Base-by-base conservation (phyloP, 805 yeast genomes). In the Pichia insulana region DNA sequence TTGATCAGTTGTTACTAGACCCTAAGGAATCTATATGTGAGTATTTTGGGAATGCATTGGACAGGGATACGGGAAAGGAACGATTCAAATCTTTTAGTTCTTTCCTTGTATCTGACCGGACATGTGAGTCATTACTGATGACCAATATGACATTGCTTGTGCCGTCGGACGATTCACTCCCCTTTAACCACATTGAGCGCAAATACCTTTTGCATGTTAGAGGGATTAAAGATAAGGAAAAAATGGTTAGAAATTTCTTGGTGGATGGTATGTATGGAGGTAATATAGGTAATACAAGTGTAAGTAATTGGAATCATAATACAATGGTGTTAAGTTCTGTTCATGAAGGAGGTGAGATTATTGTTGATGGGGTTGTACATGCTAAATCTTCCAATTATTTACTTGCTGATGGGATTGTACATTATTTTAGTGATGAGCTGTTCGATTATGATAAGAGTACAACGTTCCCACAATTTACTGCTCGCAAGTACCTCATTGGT, bases 401-500 rank as follows among this genome's bases (percentile, higher is more conserved):
- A 1, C 62, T 73, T 6, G 53, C 67, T 3, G 68, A 72, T 50
- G 80, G 79, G 0, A 40, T 80, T 1, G 54, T 73, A 1, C 81
- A 79, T 53, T 50, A 70, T 18, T 76, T 73, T 52, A 61, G 67
- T 18, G 49, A 59, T 13, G 41, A 62, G 7, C 39, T 58, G 15
- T 49, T 62, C 42, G 39, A 46, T 22, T 12, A 46, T 15, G 20
- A 20, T 42, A 39, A 48, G 22, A 37, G 47, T 9, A 33, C 40
- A 13, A 37, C n/a, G 2, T 22, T 57, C 48, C 61, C 66, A 0
- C 28, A 46, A 2, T 73, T 76, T 50, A 76, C 76, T 27, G 74
- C 76, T 1, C 68, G 77, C 48, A 80, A 77, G 53, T 72, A 76
- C 50, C 57, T 82, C 2, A 63, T 74, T 40, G 87, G 84, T 0